A percentile compares a stretch with the other conserved stretches of the same genome.
Conservation (phyloP, 2,329 filamentous ascomycete species). For the Phaeophleospora eucalypticola region DNA sequence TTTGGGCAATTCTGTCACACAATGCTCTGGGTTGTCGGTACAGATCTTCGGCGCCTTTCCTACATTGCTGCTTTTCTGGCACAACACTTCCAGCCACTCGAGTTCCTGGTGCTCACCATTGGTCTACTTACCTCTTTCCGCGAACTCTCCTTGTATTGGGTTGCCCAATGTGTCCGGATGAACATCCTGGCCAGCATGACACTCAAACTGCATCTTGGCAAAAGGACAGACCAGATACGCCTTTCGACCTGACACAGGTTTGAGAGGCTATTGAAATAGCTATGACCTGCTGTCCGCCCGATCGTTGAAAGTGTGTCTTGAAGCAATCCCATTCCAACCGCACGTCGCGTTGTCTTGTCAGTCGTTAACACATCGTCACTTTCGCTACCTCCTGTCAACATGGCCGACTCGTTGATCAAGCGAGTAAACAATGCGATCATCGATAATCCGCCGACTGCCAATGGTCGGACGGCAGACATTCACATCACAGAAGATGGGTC, state of each 20-base stretch:
- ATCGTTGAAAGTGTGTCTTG: too few species aligned
- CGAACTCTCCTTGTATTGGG: too few species aligned
- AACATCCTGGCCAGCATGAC: neutral
- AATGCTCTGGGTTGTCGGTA: neutral
- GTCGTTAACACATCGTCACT: neutral
- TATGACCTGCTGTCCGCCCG: too few species aligned
- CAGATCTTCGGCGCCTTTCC: neutral
- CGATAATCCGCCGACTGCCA: constrained; percentile 14
- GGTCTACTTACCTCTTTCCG: neutral
- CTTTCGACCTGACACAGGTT: neutral
- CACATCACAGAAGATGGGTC: constrained; percentile 13
- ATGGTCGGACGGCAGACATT: constrained; percentile 13
- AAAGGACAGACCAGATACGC: neutral
- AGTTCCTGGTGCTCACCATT: neutral
- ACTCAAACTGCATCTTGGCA: neutral
- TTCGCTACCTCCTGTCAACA: neutral
- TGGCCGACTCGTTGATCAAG: neutral
- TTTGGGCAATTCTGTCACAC: neutral
- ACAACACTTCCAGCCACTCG: neutral
- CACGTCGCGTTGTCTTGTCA: too few species aligned
- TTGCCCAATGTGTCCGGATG: neutral
- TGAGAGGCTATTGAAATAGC: neutral
- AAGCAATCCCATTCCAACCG: too few species aligned
- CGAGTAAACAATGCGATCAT: constrained; percentile 8
- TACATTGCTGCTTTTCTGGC: neutral